Evolutionary conservation across 2,329 filamentous ascomycete genomes (phyloP), one percentile per base, ranked within the genome.

Genomic region (Cercospora berteroae): DNA sequence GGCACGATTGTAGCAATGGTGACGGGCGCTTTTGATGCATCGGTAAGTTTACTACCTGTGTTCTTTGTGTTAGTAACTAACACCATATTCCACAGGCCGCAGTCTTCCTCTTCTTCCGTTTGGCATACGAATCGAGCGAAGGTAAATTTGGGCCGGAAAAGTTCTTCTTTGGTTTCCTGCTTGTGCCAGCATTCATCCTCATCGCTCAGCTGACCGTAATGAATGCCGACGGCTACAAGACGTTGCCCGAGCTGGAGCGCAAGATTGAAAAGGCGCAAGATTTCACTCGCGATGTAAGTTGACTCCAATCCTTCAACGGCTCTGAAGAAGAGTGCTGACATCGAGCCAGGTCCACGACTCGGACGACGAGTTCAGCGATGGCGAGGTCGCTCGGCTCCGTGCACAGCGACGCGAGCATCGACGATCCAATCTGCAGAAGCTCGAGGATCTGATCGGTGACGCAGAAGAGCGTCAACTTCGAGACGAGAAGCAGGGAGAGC

Each of bases 241-340:
- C 80, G 0, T 86, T 93, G 0, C 91, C 92, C 48, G 92, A 97
- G 78, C 85, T 94, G 0, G 92, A 92, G 59, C 92, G 96, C 77
- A 85, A 97, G 60, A 88, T 95, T 5, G 86, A 88, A 65, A 87
- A 92, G 75, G 89, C 88, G 16, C 89, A 93, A 71, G 81, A 82
- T 33, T 81, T 77, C 16, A 73, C 75, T 27, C 72, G 72, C 78
- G 69, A 81, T 79, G 80, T 75, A 60, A 65, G 60, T 57, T 16
- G 67, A 56, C 8, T 60, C 31, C 23, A 12, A 16, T 13, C 7
- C 2, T 27, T 6, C 6, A 25, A 16, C n/a, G 5, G 13, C 39
- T 16, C 9, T 44, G 27, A 23, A 8, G 31, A 27, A n/a, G 4
- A 12, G 31, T 12, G 20, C 20, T 48, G 44, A 50, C 25, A 9